Conservation (phyloP, 75 land plant genomes). For the Selaginella moellendorffii region DNA sequence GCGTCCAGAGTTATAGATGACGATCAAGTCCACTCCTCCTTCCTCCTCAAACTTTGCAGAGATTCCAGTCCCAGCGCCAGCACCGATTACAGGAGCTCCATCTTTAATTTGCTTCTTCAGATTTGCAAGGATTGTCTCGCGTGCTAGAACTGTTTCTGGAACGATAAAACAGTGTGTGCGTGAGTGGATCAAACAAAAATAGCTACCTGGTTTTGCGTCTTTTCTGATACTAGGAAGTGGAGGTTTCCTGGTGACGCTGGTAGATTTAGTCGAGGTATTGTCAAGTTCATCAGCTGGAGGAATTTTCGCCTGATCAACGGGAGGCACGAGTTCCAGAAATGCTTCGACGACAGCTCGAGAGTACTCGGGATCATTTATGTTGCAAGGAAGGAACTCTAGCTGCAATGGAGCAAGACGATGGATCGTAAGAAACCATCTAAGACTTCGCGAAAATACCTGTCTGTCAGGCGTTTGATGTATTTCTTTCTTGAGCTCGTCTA, state of each 20-base stretch:
- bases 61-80: constrained; percentile 98
- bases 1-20: constrained; percentile 86
- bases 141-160: constrained; percentile 62
- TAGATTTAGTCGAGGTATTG: background rate
- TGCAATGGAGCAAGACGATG: constrained; percentile 11
- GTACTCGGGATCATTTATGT: constrained; percentile 82
- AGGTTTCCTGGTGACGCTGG: no score
- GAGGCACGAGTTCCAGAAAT: constrained; percentile 45
- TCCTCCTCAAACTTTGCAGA: constrained; percentile 99
- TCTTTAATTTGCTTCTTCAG: constrained; percentile 48
- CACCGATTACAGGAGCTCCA: constrained; percentile 85
- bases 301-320: background rate
- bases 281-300: background rate
- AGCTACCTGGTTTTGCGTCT: background rate
- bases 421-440: background rate
- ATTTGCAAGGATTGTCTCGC: constrained; percentile 37
- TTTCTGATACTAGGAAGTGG: background rate
- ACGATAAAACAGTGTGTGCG: background rate
- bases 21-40: constrained; percentile 89
- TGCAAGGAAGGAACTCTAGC: constrained; percentile 62
- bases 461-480: constrained; percentile 48
- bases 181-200: background rate
- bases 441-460: constrained; percentile 59
- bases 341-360: constrained; percentile 58
- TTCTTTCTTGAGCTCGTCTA: constrained; percentile 47